Conservation (phyloP, 805 yeast species). For the Starmerella apis region DNA sequence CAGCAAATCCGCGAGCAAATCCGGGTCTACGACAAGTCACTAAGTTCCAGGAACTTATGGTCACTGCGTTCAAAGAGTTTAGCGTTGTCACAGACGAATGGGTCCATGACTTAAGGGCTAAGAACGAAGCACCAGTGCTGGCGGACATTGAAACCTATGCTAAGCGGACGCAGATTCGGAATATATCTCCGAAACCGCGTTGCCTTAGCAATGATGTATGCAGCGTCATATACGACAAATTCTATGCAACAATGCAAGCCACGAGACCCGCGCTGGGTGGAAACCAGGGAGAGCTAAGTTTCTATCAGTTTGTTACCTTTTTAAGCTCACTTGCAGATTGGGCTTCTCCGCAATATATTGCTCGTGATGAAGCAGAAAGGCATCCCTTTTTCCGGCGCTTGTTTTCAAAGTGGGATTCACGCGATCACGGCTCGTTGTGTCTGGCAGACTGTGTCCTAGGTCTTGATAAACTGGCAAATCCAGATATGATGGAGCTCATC, state of each 20-base stretch:
- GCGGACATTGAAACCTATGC: slow-evolving; percentile 83
- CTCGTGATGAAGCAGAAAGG: slow-evolving; percentile 23
- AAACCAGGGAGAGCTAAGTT: slow-evolving; percentile 56
- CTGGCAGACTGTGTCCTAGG: slow-evolving; percentile 66
- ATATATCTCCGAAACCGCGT: slow-evolving; percentile 56
- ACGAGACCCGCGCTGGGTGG: slow-evolving; percentile 40
- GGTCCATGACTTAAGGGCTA: slow-evolving; percentile 57
- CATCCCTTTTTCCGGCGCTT: slow-evolving; percentile 50
- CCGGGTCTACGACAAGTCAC: slow-evolving; percentile 61
- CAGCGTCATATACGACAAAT: slow-evolving; percentile 72
- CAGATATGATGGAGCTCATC: slow-evolving; percentile 67
- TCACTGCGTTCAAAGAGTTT: slow-evolving; percentile 87
- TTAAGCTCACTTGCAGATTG: slow-evolving; percentile 75
- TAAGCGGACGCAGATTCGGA: slow-evolving; percentile 81
- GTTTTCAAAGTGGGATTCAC: slow-evolving; percentile 62
- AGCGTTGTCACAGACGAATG: slow-evolving; percentile 64
- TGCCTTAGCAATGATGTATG: slow-evolving; percentile 49
- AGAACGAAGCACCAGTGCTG: slow-evolving; percentile 64
- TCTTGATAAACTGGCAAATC: slow-evolving; percentile 53
- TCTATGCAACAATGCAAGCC: slow-evolving; percentile 65
- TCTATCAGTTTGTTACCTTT: slow-evolving; percentile 58
- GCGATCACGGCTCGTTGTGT: slow-evolving; percentile 42
- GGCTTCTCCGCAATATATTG: slow-evolving; percentile 34
- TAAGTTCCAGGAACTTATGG: slow-evolving; percentile 79
- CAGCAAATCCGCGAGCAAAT: slow-evolving; percentile 59